Conservation (phyloP, 345 rosid genomes). For the Corymbia maculata region DNA sequence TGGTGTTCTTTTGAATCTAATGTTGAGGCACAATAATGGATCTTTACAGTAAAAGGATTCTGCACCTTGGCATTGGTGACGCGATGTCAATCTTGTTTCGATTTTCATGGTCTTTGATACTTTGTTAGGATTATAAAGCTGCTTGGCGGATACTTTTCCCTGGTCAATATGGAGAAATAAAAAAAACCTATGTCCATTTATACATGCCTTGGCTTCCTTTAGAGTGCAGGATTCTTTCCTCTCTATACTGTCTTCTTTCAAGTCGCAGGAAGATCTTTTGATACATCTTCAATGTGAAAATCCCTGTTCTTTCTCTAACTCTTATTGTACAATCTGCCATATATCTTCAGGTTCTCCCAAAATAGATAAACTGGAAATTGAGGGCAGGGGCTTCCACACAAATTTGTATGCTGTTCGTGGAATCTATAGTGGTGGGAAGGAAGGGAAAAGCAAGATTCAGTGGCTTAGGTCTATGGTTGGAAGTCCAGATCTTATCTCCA, state of each 20-base stretch:
- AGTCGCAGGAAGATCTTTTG: not conserved
- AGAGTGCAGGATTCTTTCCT: not conserved
- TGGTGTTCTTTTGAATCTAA: not conserved
- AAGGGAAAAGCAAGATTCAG: constrained; percentile 92
- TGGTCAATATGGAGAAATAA: not conserved
- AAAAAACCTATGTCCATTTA: not conserved
- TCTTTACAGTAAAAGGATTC: not conserved
- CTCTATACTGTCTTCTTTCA: not conserved
- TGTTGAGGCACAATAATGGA: not conserved
- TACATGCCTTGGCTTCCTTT: not conserved
- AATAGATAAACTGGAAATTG: constrained; percentile 89
- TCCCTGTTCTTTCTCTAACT: not conserved
- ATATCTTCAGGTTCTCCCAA: constrained; percentile 58
- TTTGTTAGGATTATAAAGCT: not conserved
- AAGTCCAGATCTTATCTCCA: constrained; percentile 94
- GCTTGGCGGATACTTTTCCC: not conserved
- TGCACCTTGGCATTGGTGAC: not conserved
- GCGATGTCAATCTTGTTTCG: not conserved
- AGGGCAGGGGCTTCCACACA: constrained; percentile 90
- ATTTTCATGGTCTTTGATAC: not conserved
- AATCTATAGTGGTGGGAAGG: constrained; percentile 86
- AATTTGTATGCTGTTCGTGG: constrained; percentile 84
- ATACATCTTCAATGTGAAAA: not conserved
- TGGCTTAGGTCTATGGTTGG: constrained; percentile 98
- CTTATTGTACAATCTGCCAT: not conserved